Percentiles rank a stretch among this genome's conserved stretches.
Conservation (phyloP, 305 asterid species). For the Petunia hybrid region DNA sequence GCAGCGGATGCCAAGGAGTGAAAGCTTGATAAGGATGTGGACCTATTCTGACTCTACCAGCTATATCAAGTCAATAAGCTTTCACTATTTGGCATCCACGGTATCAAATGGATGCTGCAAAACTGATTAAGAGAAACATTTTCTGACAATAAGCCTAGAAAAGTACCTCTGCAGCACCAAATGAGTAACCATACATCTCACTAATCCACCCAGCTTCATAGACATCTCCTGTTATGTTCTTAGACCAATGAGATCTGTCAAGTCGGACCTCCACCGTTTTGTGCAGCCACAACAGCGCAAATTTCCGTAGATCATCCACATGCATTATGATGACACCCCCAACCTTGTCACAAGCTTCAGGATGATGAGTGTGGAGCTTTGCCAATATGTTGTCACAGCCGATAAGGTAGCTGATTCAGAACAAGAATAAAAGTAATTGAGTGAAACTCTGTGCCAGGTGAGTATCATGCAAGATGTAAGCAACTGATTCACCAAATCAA, state of each 20-base stretch:
- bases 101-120: background rate
- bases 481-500: background rate
- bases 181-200: constrained; percentile 98
- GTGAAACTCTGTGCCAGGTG: background rate
- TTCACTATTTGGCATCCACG: background rate
- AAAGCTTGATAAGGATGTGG: background rate
- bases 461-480: background rate
- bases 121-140: background rate
- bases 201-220: constrained; percentile 98
- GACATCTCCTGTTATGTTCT: constrained; percentile 82
- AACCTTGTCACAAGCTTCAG: constrained; percentile 88
- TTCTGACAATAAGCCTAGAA: background rate
- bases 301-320: constrained; percentile 71
- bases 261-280: constrained; percentile 95
- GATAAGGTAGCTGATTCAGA: constrained; percentile 71
- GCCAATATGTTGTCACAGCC: constrained; percentile 98
- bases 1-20: background rate
- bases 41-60: background rate
- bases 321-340: constrained; percentile 98
- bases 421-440: constrained; percentile 26
- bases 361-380: constrained; percentile 82
- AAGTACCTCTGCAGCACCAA: constrained; percentile 94
- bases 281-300: constrained; percentile 84
- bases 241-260: constrained; percentile 86
- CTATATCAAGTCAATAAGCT: background rate